phyloP scores from a whole-genome alignment of 2,329 filamentous ascomycete species.

The Epichloe sp. region DNA sequence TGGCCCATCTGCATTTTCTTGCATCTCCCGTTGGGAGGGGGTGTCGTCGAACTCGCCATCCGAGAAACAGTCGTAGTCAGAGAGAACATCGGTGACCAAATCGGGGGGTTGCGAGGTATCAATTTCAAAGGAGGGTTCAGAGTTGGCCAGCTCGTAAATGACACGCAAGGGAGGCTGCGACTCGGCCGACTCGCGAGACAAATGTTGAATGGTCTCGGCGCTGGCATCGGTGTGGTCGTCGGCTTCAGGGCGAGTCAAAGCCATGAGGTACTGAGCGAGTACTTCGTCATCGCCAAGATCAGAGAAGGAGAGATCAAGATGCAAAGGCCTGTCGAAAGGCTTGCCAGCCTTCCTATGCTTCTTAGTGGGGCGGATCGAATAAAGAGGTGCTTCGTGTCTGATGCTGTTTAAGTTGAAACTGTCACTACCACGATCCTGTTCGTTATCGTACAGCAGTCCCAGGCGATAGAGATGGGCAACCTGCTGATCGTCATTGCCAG shows the following conservation, averaged over 20 bases:
- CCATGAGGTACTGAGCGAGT: constrained; percentile 24
- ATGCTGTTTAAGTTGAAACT: constrained; percentile 27
- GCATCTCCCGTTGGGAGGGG: constrained; percentile 19
- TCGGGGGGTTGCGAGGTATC: constrained; percentile 25
- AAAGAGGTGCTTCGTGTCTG: constrained; percentile 23
- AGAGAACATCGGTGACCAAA: constrained; percentile 19
- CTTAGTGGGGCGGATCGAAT: constrained; percentile 24
- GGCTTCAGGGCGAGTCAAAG: constrained; percentile 9
- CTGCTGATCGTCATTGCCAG: constrained; percentile 20
- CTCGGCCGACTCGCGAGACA: constrained; percentile 6
- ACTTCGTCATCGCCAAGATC: constrained; percentile 27
- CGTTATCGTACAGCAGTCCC: constrained; percentile 30
- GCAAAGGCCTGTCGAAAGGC: constrained; percentile 9
- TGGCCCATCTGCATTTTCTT: constrained; percentile 15
- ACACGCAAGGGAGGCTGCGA: constrained; percentile 22
- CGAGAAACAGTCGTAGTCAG: constrained; percentile 25
- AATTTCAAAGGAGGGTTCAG: constrained; percentile 20
- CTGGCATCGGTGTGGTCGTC: constrained; percentile 9
- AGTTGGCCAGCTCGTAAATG: constrained; percentile 26
- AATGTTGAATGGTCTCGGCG: constrained; percentile 7
- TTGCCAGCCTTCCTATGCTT: constrained; percentile 15
- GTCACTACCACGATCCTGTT: constrained; percentile 17
- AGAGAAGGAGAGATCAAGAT: constrained; percentile 29
- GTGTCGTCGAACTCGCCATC: constrained; percentile 22
- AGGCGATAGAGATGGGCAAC: constrained; percentile 29